These are phyloP conservation scores for Neodidymelliopsis sp. DNA, from an alignment of 2,329 filamentous ascomycete genomes.

Conservation along the genomic window DNA sequence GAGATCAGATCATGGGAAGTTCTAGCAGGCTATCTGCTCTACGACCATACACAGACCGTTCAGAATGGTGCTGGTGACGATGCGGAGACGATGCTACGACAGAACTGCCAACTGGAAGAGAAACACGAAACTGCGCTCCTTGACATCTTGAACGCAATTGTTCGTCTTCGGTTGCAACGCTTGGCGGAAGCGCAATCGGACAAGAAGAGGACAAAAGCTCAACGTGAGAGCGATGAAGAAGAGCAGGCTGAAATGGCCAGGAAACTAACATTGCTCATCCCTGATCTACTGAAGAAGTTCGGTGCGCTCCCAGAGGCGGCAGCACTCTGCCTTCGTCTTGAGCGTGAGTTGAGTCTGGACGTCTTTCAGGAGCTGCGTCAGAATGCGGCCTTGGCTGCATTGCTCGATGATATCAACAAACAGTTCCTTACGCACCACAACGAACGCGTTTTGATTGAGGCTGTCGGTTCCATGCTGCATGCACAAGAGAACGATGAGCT, in stretches of 20 bases:
- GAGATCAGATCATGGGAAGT: conserved; percentile 89
- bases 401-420: conserved; percentile 90
- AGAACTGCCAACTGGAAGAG: conserved; percentile 74
- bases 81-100: conserved; percentile 70
- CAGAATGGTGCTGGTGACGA: conserved; percentile 65
- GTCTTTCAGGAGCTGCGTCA: conserved; percentile 89
- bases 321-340: conserved; percentile 82
- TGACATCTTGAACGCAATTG: conserved; percentile 83
- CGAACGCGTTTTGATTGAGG: conserved; percentile 83
- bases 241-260: conserved; percentile 80
- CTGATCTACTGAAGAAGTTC: conserved; percentile 88
- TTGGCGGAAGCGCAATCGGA: conserved; percentile 67
- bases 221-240: conserved; percentile 69
- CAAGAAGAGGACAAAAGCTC: conserved; percentile 63
- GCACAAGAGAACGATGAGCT: conserved; percentile 87
- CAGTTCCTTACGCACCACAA: conserved; percentile 95
- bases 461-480: conserved; percentile 81
- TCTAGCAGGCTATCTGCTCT: conserved; percentile 87
- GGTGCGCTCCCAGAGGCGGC: conserved; percentile 88
- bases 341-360: conserved; percentile 85
- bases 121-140: conserved; percentile 85
- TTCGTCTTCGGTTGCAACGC: conserved; percentile 75
- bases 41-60: conserved; percentile 75
- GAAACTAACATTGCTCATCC: conserved; percentile 79
- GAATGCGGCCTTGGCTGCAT: conserved; percentile 78